Evolutionary conservation across 352 stramenopile genomes (phyloP).

Genomic region (Thraustochytrium sp.): DNA sequence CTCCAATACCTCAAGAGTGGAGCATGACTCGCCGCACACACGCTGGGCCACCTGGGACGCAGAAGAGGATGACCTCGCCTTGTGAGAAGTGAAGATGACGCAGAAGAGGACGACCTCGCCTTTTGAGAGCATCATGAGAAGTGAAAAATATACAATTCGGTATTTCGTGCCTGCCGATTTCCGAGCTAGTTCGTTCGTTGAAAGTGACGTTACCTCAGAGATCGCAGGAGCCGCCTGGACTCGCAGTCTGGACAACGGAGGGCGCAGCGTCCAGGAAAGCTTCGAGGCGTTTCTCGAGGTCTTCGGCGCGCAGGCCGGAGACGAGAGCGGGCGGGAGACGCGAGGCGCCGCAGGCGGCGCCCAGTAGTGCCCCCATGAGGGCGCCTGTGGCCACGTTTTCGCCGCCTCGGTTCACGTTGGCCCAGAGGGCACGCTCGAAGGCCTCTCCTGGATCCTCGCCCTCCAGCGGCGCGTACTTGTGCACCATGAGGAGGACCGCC

Average conservation of each 20-base stretch:
- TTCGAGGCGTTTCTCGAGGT: not conserved
- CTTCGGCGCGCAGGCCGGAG: not conserved
- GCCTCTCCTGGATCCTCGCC: slow-evolving; percentile 44
- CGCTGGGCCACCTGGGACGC: not conserved
- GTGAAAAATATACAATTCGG: no score
- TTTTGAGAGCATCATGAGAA: no score
- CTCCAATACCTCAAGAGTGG: not conserved
- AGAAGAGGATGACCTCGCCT: no score
- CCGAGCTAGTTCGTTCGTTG: no score
- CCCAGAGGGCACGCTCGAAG: slow-evolving; percentile 55
- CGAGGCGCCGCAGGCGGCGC: slow-evolving; percentile 52
- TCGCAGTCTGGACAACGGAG: not conserved
- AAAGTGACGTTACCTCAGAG: not conserved
- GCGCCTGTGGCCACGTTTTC: slow-evolving; percentile 69
- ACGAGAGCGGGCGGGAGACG: not conserved
- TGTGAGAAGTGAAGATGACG: no score
- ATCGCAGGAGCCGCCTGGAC: no score
- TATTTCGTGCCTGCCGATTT: no score
- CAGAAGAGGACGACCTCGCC: no score
- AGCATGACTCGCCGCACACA: not conserved
- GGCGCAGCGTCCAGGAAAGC: not conserved
- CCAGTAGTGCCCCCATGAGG: slow-evolving; percentile 61
- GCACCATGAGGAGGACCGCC: slow-evolving; percentile 58
- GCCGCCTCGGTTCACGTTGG: slow-evolving; percentile 67
- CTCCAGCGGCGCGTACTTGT: slow-evolving; percentile 56